Evolutionary conservation across 2,329 filamentous ascomycete genomes (phyloP).

Genomic region (Botrytis tulipae): DNA sequence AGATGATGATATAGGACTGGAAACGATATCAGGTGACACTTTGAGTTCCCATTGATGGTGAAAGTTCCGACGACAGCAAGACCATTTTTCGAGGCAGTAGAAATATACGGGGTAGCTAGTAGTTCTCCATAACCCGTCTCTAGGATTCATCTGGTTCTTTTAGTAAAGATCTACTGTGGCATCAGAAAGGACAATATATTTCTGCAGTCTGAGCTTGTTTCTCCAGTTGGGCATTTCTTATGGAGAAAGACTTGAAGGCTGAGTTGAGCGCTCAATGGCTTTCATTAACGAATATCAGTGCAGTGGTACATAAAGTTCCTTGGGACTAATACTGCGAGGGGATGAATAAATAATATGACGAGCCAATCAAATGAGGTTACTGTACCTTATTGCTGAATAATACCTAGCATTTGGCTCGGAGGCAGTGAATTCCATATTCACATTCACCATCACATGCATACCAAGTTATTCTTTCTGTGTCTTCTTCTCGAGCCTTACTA

Average conservation of each 20-base stretch:
- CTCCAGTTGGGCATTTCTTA: not conserved
- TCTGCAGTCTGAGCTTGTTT: not conserved
- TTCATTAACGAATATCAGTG: not conserved
- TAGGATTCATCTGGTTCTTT: not conserved
- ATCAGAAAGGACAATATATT: accelerated
- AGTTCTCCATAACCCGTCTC: not conserved
- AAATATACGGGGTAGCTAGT: not conserved
- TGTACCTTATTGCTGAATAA: not conserved
- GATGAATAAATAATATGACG: not conserved
- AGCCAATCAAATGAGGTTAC: not conserved
- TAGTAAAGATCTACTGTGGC: not conserved
- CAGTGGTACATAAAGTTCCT: accelerated
- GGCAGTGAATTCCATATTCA: not conserved
- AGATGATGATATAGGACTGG: not conserved
- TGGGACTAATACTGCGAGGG: accelerated
- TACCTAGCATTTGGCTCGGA: accelerated
- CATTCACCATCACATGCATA: not conserved
- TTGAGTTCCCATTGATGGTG: accelerated
- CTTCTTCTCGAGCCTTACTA: not conserved
- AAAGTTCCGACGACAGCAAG: accelerated
- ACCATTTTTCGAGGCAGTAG: not conserved
- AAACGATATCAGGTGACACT: not conserved
- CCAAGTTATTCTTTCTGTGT: accelerated
- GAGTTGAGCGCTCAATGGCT: not conserved
- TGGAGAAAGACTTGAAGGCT: not conserved